Percentiles rank a stretch among this genome's conserved stretches.
These are phyloP conservation scores for Arabis alpina DNA, from an alignment of 345 rosid species.

Conservation along the genomic window DNA sequence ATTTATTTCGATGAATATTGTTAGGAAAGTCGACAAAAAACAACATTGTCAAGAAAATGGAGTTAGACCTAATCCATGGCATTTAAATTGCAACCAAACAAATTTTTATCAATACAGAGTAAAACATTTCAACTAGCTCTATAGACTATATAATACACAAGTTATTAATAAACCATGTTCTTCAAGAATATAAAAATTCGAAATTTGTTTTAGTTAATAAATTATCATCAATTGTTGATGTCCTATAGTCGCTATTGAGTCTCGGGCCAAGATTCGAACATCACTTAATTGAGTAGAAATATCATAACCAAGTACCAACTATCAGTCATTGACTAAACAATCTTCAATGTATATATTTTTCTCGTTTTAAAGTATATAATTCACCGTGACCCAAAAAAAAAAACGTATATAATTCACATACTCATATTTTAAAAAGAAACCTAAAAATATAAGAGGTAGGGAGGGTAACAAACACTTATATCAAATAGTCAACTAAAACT, in stretches of 20 bases:
- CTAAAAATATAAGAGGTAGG: too few relatives aligned
- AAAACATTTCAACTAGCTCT: constrained; percentile 12
- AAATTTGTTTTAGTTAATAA: not conserved
- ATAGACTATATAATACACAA: not conserved
- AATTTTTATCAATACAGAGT: not conserved
- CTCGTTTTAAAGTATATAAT: too few relatives aligned
- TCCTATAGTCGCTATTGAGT: constrained; percentile 11
- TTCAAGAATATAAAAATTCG: not conserved
- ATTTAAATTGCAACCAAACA: not conserved
- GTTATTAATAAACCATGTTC: not conserved
- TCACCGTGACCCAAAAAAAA: too few relatives aligned
- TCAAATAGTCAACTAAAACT: too few relatives aligned
- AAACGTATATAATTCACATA: not conserved
- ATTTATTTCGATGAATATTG: not conserved
- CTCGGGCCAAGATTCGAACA: constrained; percentile 8
- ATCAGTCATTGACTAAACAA: constrained; percentile 1
- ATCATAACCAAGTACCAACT: not conserved
- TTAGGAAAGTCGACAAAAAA: constrained; percentile 2
- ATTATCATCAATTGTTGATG: not conserved
- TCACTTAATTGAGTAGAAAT: constrained; percentile 15
- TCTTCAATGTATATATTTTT: not conserved
- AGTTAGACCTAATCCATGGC: constrained; percentile 9
- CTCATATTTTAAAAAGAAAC: not conserved
- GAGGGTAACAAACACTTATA: too few relatives aligned
- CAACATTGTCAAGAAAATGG: not conserved